Evolutionary conservation across 2,329 filamentous ascomycete species (phyloP).

Genomic region (Pestalotiopsis sp.): DNA sequence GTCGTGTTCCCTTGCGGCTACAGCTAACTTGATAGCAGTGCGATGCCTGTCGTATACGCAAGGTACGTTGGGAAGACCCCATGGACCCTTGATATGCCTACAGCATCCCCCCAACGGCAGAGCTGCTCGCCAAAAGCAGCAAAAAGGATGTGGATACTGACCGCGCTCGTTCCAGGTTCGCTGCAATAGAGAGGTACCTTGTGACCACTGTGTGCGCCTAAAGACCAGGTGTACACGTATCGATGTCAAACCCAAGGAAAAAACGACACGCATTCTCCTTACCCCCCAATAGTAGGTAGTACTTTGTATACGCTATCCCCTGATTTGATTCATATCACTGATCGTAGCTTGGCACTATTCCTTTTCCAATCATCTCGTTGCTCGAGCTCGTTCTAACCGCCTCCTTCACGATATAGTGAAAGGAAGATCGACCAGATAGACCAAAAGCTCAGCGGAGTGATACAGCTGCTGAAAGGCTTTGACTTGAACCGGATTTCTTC

Average conservation of each 20-base stretch:
- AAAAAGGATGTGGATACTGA: background rate
- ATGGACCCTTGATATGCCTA: background rate
- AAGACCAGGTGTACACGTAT: conserved; percentile 10
- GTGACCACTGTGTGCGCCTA: conserved; percentile 5
- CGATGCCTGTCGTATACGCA: background rate
- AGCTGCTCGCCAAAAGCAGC: background rate
- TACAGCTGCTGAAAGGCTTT: background rate
- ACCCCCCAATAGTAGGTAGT: conserved; percentile 14
- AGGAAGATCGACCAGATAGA: conserved; percentile 33
- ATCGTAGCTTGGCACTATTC: background rate
- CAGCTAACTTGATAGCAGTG: background rate
- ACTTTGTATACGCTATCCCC: background rate
- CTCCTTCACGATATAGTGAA: conserved; percentile 9
- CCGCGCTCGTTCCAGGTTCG: conserved; percentile 12
- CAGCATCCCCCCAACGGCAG: background rate
- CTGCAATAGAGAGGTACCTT: conserved; percentile 13
- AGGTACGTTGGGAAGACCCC: background rate
- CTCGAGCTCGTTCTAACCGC: background rate
- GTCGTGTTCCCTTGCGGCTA: background rate
- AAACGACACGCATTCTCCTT: conserved; percentile 12
- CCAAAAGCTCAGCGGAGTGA: conserved; percentile 28
- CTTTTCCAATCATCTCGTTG: background rate
- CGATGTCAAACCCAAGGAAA: conserved; percentile 1
- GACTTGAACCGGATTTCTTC: conserved; percentile 15
- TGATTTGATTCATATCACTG: background rate